Base-by-base conservation (phyloP, 2,329 filamentous ascomycete species). In the Ophiocordyceps unilateralis region DNA sequence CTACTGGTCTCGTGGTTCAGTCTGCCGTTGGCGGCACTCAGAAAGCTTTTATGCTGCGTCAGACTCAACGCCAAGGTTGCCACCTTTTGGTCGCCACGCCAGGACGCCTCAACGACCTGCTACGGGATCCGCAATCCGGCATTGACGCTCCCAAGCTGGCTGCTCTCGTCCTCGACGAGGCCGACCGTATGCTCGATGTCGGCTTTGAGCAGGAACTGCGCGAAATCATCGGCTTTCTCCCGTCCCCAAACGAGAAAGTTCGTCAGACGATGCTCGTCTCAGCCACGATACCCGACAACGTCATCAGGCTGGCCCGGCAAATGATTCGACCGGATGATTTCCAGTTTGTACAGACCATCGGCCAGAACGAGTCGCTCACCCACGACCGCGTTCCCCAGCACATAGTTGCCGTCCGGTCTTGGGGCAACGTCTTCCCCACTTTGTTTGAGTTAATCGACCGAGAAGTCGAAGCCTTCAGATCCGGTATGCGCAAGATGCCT, bases 141-240 rank as follows among this genome's bases (percentile, higher is more conserved):
- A 74, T 93, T 34, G 65, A 67, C 20, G 83, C 83, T 61, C 87
- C 57, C 60, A 88, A 84, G 59, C 81, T 96, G 68, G 83, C 86
- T 59, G 93, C 91, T 51, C 72, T 98, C 39, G 87, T 96, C 49
- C 80, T 98, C 40, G 91, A 98, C 53, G 91, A 98, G 70, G 91
- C 91, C 54, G 91, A 98, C 64, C 84, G 91, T 53, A 95, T 98
- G 84, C 74, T 98, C 58, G 91, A 98, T 66, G 91, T 93, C 69
- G 91, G 83, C 2, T 89, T 89, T 54, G 68, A 79, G 44, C 66
- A 68, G 30, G 79, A 78, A 44, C 70, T 89, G 41, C 61, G 68
- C 41, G 59, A 73, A 1, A 84, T 89, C 44, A 63, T 76, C 44
- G 46, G 56, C 0, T 55, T 63, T 38, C 70, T 95, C 10, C 89